Evolutionary conservation across 1,139 yeast genomes (phyloP), one percentile per base, ranked within the genome.

Genomic region (Yamadazyma triangularis): DNA sequence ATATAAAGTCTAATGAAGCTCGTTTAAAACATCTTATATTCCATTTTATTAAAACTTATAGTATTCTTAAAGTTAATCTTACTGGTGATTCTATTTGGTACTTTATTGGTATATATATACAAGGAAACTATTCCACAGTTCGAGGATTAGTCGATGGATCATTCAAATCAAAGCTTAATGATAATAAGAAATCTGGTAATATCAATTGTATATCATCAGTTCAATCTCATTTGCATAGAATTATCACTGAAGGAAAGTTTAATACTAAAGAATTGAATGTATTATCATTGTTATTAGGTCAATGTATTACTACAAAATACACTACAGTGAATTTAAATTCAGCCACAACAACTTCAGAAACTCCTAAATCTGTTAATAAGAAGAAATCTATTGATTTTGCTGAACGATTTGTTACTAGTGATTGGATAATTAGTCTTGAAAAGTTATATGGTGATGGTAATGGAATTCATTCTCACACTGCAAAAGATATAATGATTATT

Each of bases 1-100:
- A 79, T 33, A 83, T 83, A 25, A 58, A 64, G 20, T 58, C 58
- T 29, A 79, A 79, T 45, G 69, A 78, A 23, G 59, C 60, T 9
- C 36, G 51, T 3, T 52, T 83, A 26, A 64, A 78, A 44, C 51
- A 61, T 0, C 64, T 70, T 47, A 73, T 81, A 2, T 74, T 80
- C 35, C 68, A 64, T 25, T 58, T 76, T 35, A 56, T 81, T 18
- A 72, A 71, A 39, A 53, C 52, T 23, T 66, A 70, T 41, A 81
- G 86, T 28, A 51, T 79, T 21, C 59, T 76, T 19, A 70, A 72
- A 38, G 57, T 79, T 34, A 77, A 72, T 33, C 51, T 82, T 11
- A 63, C 66, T 13, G 83, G 84, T 4, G 79, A 71, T 27, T 55
- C 76, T 1, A 51, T 77, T 1, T 83, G 91, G 91, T 58, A 79